Evolutionary conservation across 495 filamentous ascomycete genomes (phyloP), one percentile per base, ranked within the genome.

Genomic region (Parathielavia hyrcaniae): DNA sequence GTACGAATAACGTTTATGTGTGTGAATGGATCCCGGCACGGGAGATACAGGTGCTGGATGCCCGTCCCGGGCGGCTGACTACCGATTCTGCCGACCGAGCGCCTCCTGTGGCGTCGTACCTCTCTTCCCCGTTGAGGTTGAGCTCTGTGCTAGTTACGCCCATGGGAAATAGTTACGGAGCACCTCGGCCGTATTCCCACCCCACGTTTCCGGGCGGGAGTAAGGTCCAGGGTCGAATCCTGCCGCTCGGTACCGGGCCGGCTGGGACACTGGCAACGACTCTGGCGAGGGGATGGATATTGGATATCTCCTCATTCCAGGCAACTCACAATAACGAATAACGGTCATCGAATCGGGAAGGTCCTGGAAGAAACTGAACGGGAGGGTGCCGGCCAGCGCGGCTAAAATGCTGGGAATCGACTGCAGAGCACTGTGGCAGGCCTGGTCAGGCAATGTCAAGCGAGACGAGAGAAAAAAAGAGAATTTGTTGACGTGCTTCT

Each of bases 371-470:
- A 23, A n/a, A n/a, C n/a, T n/a, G n/a, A n/a, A n/a, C n/a, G 20
- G 36, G 14, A 22, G n/a, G 8, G 39, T 16, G 17, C 26, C 50
- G 50, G 36, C 40, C 50, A 41, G 50, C 35, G 44, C 46, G 58
- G 45, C 32, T 54, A 49, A 49, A n/a, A 34, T 34, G 46, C n/a
- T 57, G 44, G 5, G 19, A 48, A 0, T 13, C 17, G 19, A 6
- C 46, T 46, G 46, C 26, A 17, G 2, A 12, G 7, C 12, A 17
- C 48, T 36, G 34, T 0, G 12, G 22, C 35, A 58, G n/a, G 38
- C 56, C 52, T 11, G 6, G 56, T 54, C 43, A 35, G 57, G 57
- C 23, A 59, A 59, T 30, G 48, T 34, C 52, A 61, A 56, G 59
- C 48, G 47, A 57, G 41, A 16, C 23, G 39, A 9, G 34, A 4